Percentiles rank a stretch among this genome's conserved stretches.
These are phyloP conservation scores for Rhynchospora pubera DNA, from an alignment of 176 grass and related monocot species.

Conservation along the genomic window DNA sequence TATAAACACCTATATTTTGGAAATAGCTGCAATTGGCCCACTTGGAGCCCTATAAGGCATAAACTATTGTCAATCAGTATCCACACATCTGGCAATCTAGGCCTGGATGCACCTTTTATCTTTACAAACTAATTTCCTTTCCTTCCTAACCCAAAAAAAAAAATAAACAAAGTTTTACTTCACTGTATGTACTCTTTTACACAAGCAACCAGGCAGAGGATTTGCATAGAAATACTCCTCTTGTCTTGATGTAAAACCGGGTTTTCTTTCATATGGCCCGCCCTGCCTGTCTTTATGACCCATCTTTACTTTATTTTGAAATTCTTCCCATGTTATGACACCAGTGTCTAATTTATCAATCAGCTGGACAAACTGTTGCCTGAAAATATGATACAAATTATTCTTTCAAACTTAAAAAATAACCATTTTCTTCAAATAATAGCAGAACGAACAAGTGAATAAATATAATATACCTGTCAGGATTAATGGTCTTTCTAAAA, in stretches of 20 bases:
- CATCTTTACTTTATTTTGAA: constrained; percentile 49
- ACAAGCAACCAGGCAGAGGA: constrained; percentile 89
- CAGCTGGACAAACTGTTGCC: constrained; percentile 64
- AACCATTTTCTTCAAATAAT: not conserved
- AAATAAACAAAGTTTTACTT: constrained; percentile 18
- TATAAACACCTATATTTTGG: constrained; percentile 16
- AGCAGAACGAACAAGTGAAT: constrained; percentile 19
- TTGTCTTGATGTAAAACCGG: constrained; percentile 43
- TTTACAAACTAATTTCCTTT: constrained; percentile 22
- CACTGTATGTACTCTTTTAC: constrained; percentile 41
- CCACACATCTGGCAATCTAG: not conserved
- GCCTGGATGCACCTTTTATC: constrained; percentile 14
- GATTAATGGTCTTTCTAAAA: constrained; percentile 76
- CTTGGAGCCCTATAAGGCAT: constrained; percentile 1
- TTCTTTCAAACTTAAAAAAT: not conserved
- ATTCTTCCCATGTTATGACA: constrained; percentile 49
- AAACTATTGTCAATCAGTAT: not conserved
- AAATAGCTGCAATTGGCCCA: constrained; percentile 4
- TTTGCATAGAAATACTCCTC: constrained; percentile 98
- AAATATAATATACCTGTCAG: constrained; percentile 52
- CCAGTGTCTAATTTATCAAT: constrained; percentile 73
- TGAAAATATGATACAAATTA: constrained; percentile 21
- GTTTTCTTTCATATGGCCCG: constrained; percentile 64
- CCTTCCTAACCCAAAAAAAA: constrained; percentile 1
- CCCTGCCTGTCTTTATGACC: constrained; percentile 67